These are phyloP conservation scores for Trichoderma arundinaceum DNA, from an alignment of 2,329 filamentous ascomycete genomes.

Conservation along the genomic window DNA sequence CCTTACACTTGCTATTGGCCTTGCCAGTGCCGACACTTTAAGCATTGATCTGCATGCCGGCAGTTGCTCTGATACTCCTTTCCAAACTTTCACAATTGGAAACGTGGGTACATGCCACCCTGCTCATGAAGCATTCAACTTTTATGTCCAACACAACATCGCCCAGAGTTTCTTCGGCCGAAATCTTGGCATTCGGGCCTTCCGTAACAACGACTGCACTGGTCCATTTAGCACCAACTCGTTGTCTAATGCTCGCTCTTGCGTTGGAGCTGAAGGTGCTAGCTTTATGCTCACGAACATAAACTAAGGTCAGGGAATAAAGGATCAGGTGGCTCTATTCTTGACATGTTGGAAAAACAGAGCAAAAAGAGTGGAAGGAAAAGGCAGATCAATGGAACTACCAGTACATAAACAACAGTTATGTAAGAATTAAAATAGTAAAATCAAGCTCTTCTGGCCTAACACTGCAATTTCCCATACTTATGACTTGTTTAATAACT, in stretches of 20 bases:
- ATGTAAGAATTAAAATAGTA: slow-evolving; percentile 7
- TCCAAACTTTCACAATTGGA: slow-evolving; percentile 16
- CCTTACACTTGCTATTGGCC: not conserved
- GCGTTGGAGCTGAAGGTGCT: not conserved
- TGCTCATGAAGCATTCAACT: slow-evolving; percentile 13
- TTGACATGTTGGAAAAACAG: slow-evolving; percentile 1
- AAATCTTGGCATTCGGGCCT: slow-evolving; percentile 4
- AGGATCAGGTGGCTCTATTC: not conserved
- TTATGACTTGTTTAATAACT: not conserved
- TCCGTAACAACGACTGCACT: slow-evolving; percentile 5
- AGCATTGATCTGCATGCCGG: slow-evolving; percentile 2
- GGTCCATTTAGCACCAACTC: slow-evolving; percentile 4
- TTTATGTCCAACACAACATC: slow-evolving; percentile 8
- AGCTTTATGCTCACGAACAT: slow-evolving; percentile 11
- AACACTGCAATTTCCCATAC: not conserved
- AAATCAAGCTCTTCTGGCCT: not conserved
- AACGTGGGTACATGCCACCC: slow-evolving; percentile 8
- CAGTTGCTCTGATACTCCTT: not conserved
- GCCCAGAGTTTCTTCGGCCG: slow-evolving; percentile 12
- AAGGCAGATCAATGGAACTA: slow-evolving; percentile 5
- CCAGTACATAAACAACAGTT: slow-evolving; percentile 4
- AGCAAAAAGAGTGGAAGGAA: not conserved
- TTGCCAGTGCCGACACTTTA: slow-evolving; percentile 12
- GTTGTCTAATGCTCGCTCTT: slow-evolving; percentile 4
- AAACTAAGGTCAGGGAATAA: not conserved